Evolutionary conservation across 2,329 filamentous ascomycete genomes (phyloP), one percentile per base, ranked within the genome.

Genomic region (Ophiostoma sp.): DNA sequence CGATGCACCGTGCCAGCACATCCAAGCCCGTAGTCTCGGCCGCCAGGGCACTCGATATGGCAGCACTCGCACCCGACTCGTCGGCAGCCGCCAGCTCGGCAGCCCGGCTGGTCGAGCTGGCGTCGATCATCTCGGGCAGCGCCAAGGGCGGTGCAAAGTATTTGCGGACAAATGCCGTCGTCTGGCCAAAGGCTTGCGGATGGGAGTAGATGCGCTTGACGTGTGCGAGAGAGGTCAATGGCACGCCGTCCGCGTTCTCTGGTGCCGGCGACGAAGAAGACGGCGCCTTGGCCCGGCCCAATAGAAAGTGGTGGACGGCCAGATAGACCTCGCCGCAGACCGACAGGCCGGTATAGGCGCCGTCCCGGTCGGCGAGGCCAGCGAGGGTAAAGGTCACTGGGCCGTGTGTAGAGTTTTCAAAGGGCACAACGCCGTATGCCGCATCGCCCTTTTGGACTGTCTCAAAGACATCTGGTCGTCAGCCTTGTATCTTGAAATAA

Each of bases 371-470:
- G 74, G 92, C 92, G 72, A 99, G 87, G 74, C 94, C 87, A 79
- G 97, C 94, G 33, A 98, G 86, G 0, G 94, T 97, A 79, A 93
- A 91, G 70, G 95, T 88, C 67, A 99, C 95, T 69, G 90, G 90
- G 76, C 95, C 95, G 79, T 98, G 97, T 77, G 92, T 94, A 57
- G 92, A 96, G 82, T 99, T 99, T 78, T 98, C 94, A 79, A 97
- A 94, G 7, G 95, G 95, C 1, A 97, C 91, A 41, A 98, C 91
- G 74, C 94, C 95, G 70, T 89, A 89, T 68, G 85, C 80, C 0
- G 87, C 87, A 64, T 81, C 77, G 71, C 86, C 85, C 52, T 84
- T 83, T 76, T 96, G 92, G 6, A 97, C 90, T 20, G 88, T 85
- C 68, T 89, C 83, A 79, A 97, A 97, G 75, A 96, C 88, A 77